Base-by-base conservation (phyloP, 2,329 filamentous ascomycete genomes). In the Sordariomycetes sp. region DNA sequence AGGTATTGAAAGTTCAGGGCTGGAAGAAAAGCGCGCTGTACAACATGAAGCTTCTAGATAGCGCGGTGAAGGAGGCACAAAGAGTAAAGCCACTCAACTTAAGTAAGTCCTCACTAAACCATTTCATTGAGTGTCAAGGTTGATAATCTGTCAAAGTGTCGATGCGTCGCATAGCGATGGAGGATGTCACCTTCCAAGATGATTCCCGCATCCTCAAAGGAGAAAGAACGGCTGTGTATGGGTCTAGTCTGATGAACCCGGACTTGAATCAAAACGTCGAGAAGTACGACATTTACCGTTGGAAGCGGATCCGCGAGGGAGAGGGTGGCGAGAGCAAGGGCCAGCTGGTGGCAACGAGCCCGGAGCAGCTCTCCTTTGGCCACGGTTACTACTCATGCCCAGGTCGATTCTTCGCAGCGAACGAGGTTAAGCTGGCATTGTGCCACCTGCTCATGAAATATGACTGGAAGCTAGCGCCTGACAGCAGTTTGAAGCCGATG, bases 401-500 rank as follows among this genome's bases (percentile, higher is more conserved):
- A 0, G 61, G 62, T 0, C 44, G 61, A 2, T 64, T 63, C 44
- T 63, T 64, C 41, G 61, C 59, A 1, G 49, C 47, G 3, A 57
- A 59, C 32, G 53, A 63, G 42, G 50, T 63, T 17, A 64, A 66
- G 49, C 38, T 58, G 8, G 36, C 43, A 8, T 30, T 58, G 26
- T 37, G 40, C 11, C 42, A 50, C 18, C 17, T 58, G 7, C 17
- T 58, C 27, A 33, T 54, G 31, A 49, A 46, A 35, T 54, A 55
- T 30, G 53, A 57, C 36, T 40, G 36, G 33, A 39, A 37, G 27
- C 15, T 39, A 20, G 11, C n/a, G n/a, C n/a, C n/a, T n/a, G n/a
- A n/a, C n/a, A n/a, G n/a, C n/a, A 12, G 12, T 15, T n/a, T 27
- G 6, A 72, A 79, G 44, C 59, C 61, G 33, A 79, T 80, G 42